These are phyloP conservation scores for Alternaria alternata DNA, from an alignment of 2,329 filamentous ascomycete species.

Conservation along the genomic window DNA sequence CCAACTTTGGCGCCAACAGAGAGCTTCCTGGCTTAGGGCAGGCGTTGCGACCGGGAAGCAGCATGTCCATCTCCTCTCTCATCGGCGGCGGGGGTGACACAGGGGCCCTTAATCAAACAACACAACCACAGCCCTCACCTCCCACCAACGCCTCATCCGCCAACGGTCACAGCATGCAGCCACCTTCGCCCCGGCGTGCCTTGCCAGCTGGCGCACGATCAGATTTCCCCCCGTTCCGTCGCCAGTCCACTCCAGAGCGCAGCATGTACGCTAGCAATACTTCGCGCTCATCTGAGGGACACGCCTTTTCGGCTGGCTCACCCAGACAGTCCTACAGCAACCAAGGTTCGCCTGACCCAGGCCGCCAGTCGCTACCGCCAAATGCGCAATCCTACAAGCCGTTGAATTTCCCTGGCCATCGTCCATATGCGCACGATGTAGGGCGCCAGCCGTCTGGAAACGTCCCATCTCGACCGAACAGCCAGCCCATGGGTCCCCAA, in stretches of 20 bases:
- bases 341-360: slow-evolving; percentile 47
- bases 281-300: slow-evolving; percentile 39
- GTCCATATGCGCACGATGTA: slow-evolving; percentile 44
- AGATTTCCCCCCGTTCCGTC: slow-evolving; percentile 48
- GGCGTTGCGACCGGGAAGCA: slow-evolving; percentile 65
- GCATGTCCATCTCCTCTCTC: slow-evolving; percentile 79
- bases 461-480: slow-evolving; percentile 51
- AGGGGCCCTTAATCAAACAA: slow-evolving; percentile 48
- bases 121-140: slow-evolving; percentile 60
- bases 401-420: slow-evolving; percentile 39
- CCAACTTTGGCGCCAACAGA: slow-evolving; percentile 58
- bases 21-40: slow-evolving; percentile 63
- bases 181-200: slow-evolving; percentile 55
- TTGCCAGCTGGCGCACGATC: slow-evolving; percentile 40
- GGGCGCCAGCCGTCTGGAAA: slow-evolving; percentile 34
- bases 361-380: slow-evolving; percentile 43
- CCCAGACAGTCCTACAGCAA: slow-evolving; percentile 46
- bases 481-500: slow-evolving; percentile 47
- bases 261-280: slow-evolving; percentile 35
- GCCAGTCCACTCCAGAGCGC: slow-evolving; percentile 50
- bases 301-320: slow-evolving; percentile 40
- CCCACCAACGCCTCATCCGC: slow-evolving; percentile 48
- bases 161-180: slow-evolving; percentile 55
- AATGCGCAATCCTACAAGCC: slow-evolving; percentile 46
- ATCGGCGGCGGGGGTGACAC: slow-evolving; percentile 65